A percentile compares a stretch with the other conserved stretches of the same genome.
phyloP scores from a whole-genome alignment of 73 alveolate species.

The Tetrahymena malaccensis region DNA sequence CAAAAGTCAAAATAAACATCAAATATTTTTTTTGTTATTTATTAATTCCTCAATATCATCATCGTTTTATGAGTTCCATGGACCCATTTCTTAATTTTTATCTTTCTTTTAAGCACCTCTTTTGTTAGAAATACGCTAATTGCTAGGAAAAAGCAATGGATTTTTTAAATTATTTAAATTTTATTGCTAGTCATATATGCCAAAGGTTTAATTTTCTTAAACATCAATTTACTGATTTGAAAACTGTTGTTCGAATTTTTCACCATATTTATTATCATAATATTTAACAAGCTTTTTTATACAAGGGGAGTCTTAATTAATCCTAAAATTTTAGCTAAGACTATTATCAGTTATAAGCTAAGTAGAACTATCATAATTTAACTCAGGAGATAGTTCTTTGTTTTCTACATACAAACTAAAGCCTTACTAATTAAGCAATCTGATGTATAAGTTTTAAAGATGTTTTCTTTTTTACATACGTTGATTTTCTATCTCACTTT shows the following conservation, averaged over 20 bases:
- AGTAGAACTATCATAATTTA: neutral
- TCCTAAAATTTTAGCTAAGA: neutral
- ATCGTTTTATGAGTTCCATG: neutral
- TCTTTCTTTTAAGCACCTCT: neutral
- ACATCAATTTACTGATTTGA: neutral
- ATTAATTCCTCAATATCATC: neutral
- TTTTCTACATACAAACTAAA: neutral
- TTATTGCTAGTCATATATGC: neutral
- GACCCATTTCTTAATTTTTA: neutral
- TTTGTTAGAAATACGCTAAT: neutral
- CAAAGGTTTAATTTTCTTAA: neutral
- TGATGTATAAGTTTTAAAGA: neutral
- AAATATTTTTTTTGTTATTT: neutral
- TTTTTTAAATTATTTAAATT: neutral
- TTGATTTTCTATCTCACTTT: neutral
- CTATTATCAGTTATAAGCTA: neutral
- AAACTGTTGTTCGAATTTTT: neutral
- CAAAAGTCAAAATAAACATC: neutral
- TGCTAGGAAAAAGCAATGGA: neutral
- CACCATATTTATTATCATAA: neutral
- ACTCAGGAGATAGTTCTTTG: neutral
- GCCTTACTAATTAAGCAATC: neutral
- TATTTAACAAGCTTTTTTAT: neutral
- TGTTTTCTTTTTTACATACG: neutral
- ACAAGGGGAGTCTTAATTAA: neutral